Evolutionary conservation across 2,329 filamentous ascomycete genomes (phyloP), one percentile per base, ranked within the genome.

Genomic region (Tolypocladium pustulatum): DNA sequence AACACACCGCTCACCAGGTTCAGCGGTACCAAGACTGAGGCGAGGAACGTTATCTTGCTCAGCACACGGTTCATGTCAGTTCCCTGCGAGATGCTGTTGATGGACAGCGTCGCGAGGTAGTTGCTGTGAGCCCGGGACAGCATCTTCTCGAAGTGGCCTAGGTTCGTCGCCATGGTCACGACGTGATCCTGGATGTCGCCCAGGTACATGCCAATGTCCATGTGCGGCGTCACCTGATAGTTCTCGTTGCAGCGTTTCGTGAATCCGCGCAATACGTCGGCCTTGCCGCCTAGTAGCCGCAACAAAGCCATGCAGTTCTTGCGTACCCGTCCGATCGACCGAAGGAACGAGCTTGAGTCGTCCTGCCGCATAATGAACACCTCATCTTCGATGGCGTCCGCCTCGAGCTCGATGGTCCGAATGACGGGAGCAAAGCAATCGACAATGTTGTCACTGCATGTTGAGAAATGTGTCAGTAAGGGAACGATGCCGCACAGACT

Each of bases 161-260:
- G 75, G 73, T 96, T 99, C 65, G 90, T 94, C 83, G 96, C 96
- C 93, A 97, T 97, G 53, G 94, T 99, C 60, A 99, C 91, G 57
- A 99, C 93, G 81, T 99, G 94, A 75, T 99, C 94, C 74, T 99
- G 94, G 63, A 99, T 97, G 75, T 99, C 94, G 68, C 91, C 91
- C 40, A 99, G 83, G 70, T 99, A 99, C 67, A 99, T 84, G 27
- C 92, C 94, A 64, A 99, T 96, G 69, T 99, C 94, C 76, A 94
- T 94, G 54, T 92, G 89, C 8, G 94, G 94, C 1, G 94, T 96
- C 57, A 97, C 89, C 64, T 90, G 89, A 78, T 96, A 97, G 63
- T 96, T 91, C 70, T 97, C 93, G 71, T 97, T 99, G 83, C 94
- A 99, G 56, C 95, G 90, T 78, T 99, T 99, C 57, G 94, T 95